These are phyloP conservation scores for Wilhelminamyces savonicus DNA, from an alignment of 805 yeast species.

Conservation along the genomic window DNA sequence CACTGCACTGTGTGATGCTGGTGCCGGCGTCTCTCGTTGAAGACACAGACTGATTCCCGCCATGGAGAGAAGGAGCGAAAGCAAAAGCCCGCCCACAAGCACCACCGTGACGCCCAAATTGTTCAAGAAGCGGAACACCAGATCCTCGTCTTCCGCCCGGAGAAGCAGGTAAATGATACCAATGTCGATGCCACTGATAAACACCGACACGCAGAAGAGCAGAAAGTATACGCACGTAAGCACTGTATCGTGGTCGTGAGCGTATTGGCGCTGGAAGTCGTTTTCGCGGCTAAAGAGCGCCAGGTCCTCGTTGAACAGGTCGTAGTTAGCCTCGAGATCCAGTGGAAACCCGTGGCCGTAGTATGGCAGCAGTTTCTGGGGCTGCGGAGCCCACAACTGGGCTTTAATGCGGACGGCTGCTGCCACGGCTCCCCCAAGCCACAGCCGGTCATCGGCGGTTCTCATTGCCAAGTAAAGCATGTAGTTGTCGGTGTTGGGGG, in stretches of 20 bases:
- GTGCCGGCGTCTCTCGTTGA: too few species aligned
- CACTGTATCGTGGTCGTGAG: constrained; percentile 11
- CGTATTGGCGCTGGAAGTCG: constrained; percentile 10
- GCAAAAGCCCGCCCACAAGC: too few species aligned
- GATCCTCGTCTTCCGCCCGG: too few species aligned
- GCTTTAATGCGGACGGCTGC: not conserved
- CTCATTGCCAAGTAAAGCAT: not conserved
- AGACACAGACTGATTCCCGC: too few species aligned
- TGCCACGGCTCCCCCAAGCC: not conserved
- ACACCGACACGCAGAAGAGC: constrained; percentile 10
- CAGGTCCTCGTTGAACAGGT: constrained; percentile 12
- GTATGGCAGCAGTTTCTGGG: not conserved
- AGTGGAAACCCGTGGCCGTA: not conserved
- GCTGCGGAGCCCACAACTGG: not conserved
- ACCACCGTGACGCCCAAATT: too few species aligned
- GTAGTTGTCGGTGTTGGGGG: not conserved
- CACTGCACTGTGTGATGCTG: too few species aligned
- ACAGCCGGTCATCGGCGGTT: not conserved
- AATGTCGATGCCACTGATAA: constrained; percentile 1
- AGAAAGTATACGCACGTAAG: constrained; percentile 11
- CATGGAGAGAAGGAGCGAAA: too few species aligned
- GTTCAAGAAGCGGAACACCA: too few species aligned
- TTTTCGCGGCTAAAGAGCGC: constrained; percentile 7
- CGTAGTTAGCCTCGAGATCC: constrained; percentile 4
- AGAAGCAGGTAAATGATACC: too few species aligned